Percentiles rank a stretch among this genome's conserved stretches.
Conservation (phyloP, 345 rosid species). For the Acer campestre region DNA sequence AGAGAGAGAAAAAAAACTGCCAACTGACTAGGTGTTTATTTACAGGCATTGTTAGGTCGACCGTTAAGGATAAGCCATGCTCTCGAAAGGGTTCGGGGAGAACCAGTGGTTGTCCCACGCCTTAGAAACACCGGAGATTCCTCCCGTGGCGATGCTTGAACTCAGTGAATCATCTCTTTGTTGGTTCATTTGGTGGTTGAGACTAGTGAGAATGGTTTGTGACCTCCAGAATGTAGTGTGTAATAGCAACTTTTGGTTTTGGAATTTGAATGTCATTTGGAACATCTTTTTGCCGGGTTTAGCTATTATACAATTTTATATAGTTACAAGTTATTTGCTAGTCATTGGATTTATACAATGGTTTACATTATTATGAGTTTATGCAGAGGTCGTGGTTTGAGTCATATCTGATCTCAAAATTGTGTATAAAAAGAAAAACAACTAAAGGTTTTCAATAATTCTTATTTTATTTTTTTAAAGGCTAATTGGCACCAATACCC, state of each 20-base stretch:
- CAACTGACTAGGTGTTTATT: not conserved
- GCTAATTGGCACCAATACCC: too few relatives aligned
- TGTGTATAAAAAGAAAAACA: too few relatives aligned
- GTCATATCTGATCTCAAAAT: too few relatives aligned
- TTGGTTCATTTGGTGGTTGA: conserved; percentile 1
- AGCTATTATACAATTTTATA: too few relatives aligned
- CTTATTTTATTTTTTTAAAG: too few relatives aligned
- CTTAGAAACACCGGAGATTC: conserved; percentile 30
- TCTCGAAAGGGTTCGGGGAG: conserved; percentile 77
- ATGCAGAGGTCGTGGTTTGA: too few relatives aligned
- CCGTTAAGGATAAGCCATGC: conserved; percentile 79
- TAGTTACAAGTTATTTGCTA: too few relatives aligned
- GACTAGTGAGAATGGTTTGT: not conserved
- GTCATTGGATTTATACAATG: too few relatives aligned
- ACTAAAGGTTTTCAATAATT: too few relatives aligned
- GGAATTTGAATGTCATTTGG: too few relatives aligned
- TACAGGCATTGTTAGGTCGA: conserved; percentile 81
- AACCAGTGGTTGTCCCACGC: conserved; percentile 77
- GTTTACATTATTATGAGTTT: too few relatives aligned
- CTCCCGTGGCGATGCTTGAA: conserved; percentile 13
- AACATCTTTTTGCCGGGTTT: too few relatives aligned
- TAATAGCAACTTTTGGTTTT: not conserved
- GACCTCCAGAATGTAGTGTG: not conserved
- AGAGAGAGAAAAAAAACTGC: not conserved
- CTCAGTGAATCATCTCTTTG: not conserved